phyloP scores from a whole-genome alignment of 2,329 filamentous ascomycete species.

The Aspergillus sojae region DNA sequence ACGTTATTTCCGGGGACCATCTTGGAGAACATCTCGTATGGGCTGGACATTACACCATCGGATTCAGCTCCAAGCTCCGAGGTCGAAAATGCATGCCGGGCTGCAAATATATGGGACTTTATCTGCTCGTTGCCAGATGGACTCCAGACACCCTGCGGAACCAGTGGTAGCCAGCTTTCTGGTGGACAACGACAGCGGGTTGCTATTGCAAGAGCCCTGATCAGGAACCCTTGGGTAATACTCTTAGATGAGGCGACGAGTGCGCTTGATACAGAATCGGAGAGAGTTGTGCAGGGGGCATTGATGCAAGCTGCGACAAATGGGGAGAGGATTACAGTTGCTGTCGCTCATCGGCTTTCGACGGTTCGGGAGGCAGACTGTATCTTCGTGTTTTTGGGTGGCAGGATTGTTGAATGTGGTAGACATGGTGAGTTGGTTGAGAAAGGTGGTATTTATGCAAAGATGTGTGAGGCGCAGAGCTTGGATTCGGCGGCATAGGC shows the following conservation, averaged over 20 bases:
- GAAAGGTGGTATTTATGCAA: constrained; percentile 40
- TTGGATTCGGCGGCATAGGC: neutral
- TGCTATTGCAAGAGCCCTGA: constrained; percentile 56
- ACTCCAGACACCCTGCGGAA: constrained; percentile 56
- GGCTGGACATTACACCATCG: neutral
- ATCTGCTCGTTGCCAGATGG: constrained; percentile 52
- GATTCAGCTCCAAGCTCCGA: constrained; percentile 29
- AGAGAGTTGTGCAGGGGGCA: constrained; percentile 41
- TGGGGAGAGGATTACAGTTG: constrained; percentile 31
- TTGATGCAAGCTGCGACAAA: constrained; percentile 23
- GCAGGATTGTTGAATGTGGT: constrained; percentile 44
- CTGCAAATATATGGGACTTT: constrained; percentile 55
- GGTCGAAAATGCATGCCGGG: constrained; percentile 35
- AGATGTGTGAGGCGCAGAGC: constrained; percentile 49
- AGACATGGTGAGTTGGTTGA: constrained; percentile 41
- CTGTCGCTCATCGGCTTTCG: constrained; percentile 31
- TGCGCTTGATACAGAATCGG: constrained; percentile 50
- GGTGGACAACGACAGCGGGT: constrained; percentile 60
- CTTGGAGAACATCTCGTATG: constrained; percentile 64
- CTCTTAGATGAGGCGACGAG: constrained; percentile 46
- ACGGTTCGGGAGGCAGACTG: constrained; percentile 65
- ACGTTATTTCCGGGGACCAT: constrained; percentile 71
- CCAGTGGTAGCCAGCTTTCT: constrained; percentile 55
- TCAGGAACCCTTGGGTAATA: constrained; percentile 52
- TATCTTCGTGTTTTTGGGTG: constrained; percentile 63